Percentiles rank a stretch among this genome's conserved stretches.
These are phyloP conservation scores for Suillus placidus DNA, from an alignment of 768 basidiomycete genomes.

Conservation along the genomic window DNA sequence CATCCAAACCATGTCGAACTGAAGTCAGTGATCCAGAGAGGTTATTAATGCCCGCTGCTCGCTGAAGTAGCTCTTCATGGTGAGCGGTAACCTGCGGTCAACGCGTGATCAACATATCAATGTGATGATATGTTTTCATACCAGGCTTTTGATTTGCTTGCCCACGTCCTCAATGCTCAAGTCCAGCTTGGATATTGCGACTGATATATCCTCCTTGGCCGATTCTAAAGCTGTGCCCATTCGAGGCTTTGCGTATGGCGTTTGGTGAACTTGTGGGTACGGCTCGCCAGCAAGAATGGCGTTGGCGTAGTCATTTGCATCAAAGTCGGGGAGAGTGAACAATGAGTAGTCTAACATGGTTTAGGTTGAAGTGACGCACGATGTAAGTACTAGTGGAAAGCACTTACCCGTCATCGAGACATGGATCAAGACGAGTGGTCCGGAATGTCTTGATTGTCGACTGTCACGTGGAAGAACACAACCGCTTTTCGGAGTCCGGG, in stretches of 20 bases:
- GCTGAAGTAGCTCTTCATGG: slow-evolving; percentile 79
- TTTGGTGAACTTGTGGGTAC: slow-evolving; percentile 53
- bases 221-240: slow-evolving; percentile 47
- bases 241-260: slow-evolving; percentile 23
- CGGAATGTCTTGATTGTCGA: no score
- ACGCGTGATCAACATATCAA: neutral
- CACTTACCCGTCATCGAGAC: neutral
- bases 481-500: no score
- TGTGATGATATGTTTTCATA: slow-evolving; percentile 38
- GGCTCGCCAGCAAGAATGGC: slow-evolving; percentile 83
- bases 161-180: slow-evolving; percentile 90
- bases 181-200: slow-evolving; percentile 86
- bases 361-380: neutral
- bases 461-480: neutral
- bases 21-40: slow-evolving; percentile 69
- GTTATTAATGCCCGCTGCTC: slow-evolving; percentile 75
- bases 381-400: neutral
- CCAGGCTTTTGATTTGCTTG: slow-evolving; percentile 85
- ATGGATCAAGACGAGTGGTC: neutral
- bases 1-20: slow-evolving; percentile 69
- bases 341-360: slow-evolving; percentile 64
- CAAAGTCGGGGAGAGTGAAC: slow-evolving; percentile 76
- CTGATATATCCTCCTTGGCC: slow-evolving; percentile 84
- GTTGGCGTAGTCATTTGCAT: slow-evolving; percentile 90
- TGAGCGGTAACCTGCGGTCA: slow-evolving; percentile 70